A percentile compares a stretch with the other conserved stretches of the same genome.
phyloP scores from a whole-genome alignment of 2,329 filamentous ascomycete species.

The Colletotrichum lindemuthianum region DNA sequence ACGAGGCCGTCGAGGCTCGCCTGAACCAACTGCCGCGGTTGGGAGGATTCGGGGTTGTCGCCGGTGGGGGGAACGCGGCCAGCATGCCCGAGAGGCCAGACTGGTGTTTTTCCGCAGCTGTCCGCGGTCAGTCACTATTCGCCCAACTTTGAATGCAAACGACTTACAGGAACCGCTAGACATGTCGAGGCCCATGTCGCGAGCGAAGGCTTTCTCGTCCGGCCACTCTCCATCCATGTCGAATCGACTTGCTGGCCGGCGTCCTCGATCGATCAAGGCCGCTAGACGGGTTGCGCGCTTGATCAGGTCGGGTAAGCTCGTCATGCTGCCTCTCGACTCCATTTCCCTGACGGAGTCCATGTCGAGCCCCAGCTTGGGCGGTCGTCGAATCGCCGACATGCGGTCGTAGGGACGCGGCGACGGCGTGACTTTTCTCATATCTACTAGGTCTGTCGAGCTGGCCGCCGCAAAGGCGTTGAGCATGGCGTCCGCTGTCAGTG shows the following conservation, averaged over 20 bases:
- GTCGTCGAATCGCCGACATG: constrained; percentile 67
- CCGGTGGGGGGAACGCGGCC: constrained; percentile 71
- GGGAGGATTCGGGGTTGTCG: constrained; percentile 55
- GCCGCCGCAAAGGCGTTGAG: constrained; percentile 62
- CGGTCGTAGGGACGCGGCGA: constrained; percentile 52
- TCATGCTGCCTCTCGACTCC: constrained; percentile 87
- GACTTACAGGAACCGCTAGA: constrained; percentile 47
- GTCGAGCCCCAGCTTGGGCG: constrained; percentile 73
- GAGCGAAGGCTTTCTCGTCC: constrained; percentile 52
- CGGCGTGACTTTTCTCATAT: constrained; percentile 40
- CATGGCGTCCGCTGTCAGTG: constrained; percentile 57
- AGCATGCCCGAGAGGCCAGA: constrained; percentile 72
- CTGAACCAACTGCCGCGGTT: constrained; percentile 58
- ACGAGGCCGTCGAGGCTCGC: constrained; percentile 49
- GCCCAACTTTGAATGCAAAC: not conserved
- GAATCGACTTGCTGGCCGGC: constrained; percentile 68
- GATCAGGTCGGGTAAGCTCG: constrained; percentile 92
- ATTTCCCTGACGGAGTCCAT: constrained; percentile 84
- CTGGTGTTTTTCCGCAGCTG: constrained; percentile 55
- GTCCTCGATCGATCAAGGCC: constrained; percentile 86
- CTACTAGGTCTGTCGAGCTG: constrained; percentile 54
- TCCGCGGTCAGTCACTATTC: constrained; percentile 36
- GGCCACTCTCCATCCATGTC: constrained; percentile 61
- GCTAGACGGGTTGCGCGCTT: constrained; percentile 86
- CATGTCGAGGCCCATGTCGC: constrained; percentile 51